These are phyloP conservation scores for Pezicula neosporulosa DNA, from an alignment of 2,329 filamentous ascomycete genomes.

Conservation along the genomic window DNA sequence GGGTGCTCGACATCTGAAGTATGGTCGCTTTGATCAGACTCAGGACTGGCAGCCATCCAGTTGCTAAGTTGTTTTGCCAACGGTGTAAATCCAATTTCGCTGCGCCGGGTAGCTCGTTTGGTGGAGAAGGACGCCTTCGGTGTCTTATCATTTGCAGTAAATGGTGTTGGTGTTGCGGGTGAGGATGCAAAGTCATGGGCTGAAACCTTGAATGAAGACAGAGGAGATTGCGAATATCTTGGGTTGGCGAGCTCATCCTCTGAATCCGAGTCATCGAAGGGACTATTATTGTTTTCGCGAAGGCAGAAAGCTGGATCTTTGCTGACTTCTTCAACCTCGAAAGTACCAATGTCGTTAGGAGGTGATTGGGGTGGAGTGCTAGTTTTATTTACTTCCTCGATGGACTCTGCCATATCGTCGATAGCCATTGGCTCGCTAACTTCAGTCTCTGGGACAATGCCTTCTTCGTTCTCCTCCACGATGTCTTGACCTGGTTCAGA, in stretches of 20 bases:
- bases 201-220: slow-evolving; percentile 22
- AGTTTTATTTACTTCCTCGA: slow-evolving; percentile 11
- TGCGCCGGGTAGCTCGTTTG: slow-evolving; percentile 6
- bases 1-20: slow-evolving; percentile 5
- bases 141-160: slow-evolving; percentile 16
- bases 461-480: slow-evolving; percentile 3
- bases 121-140: slow-evolving; percentile 11
- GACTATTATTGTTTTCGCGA: slow-evolving; percentile 43
- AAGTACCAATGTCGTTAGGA: slow-evolving; percentile 21
- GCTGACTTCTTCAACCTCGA: slow-evolving; percentile 19
- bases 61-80: slow-evolving; percentile 57
- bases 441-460: background rate
- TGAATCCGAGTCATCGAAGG: slow-evolving; percentile 48
- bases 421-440: slow-evolving; percentile 7
- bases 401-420: slow-evolving; percentile 12
- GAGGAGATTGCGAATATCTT: slow-evolving; percentile 21
- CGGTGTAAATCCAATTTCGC: slow-evolving; percentile 57
- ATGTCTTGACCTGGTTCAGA: slow-evolving; percentile 13
- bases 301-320: slow-evolving; percentile 23
- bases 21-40: slow-evolving; percentile 16
- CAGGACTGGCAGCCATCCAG: slow-evolving; percentile 60
- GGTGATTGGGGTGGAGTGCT: slow-evolving; percentile 22
- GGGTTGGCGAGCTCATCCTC: slow-evolving; percentile 47
- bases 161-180: slow-evolving; percentile 40
- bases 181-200: slow-evolving; percentile 26